Conservation (phyloP, 2,329 filamentous ascomycete genomes). For the Sporothrix brasiliensis region DNA sequence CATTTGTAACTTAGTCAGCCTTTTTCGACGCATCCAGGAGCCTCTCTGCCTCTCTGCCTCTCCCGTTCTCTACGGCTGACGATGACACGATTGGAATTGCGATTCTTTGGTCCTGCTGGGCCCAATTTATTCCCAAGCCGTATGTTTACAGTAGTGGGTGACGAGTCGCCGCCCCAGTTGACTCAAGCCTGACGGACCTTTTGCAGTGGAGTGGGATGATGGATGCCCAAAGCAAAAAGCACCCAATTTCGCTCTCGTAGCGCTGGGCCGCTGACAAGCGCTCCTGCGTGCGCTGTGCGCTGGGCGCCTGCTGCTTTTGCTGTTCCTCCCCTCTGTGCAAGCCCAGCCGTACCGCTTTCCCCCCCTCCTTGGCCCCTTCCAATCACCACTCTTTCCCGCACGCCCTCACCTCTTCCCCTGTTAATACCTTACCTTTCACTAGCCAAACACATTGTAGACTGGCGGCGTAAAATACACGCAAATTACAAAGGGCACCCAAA, state of each 20-base stretch:
- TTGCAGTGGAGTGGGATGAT: slow-evolving; percentile 17
- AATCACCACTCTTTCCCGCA: slow-evolving; percentile 16
- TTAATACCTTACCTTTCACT: background rate
- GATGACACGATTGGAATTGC: background rate
- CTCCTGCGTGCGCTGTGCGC: slow-evolving; percentile 10
- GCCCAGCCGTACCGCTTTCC: background rate
- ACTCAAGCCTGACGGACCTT: slow-evolving; percentile 27
- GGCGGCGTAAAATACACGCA: slow-evolving; percentile 16
- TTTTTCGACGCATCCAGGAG: background rate
- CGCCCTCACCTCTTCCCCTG: slow-evolving; percentile 28
- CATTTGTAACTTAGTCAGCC: slow-evolving; percentile 10
- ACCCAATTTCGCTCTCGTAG: background rate
- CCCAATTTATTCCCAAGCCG: background rate
- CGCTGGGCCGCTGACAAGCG: slow-evolving; percentile 9
- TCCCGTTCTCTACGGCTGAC: background rate
- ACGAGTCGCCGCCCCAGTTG: slow-evolving; percentile 28
- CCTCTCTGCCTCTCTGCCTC: too few species aligned
- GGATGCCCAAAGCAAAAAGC: slow-evolving; percentile 25
- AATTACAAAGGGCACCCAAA: slow-evolving; percentile 21
- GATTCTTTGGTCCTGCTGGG: slow-evolving; percentile 3
- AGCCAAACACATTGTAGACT: background rate
- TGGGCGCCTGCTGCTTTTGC: background rate
- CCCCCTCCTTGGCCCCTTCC: slow-evolving; percentile 29
- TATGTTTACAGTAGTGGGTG: background rate
- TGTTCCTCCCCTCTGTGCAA: slow-evolving; percentile 20